Evolutionary conservation across 805 yeast species (phyloP), one percentile per base, ranked within the genome.

Genomic region (Vanderwaltozyma yarrowii): DNA sequence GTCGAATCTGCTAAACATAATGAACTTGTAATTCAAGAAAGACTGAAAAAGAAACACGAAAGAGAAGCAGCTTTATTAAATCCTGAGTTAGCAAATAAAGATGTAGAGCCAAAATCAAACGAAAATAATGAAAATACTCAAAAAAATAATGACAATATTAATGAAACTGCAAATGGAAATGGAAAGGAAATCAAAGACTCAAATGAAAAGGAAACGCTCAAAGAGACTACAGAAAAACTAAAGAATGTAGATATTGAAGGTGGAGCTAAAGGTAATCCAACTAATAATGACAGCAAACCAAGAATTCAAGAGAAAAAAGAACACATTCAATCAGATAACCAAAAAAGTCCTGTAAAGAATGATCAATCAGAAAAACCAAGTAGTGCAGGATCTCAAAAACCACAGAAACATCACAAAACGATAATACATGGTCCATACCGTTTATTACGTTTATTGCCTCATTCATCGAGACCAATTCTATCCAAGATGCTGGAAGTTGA

Each of bases 401-500:
- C 37, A 14, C n/a, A n/a, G n/a, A 33, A 20, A 33, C 64, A 64
- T 43, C 66, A 69, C 45, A 56, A 50, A 39, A 74, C 73, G 47
- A 78, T 76, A 44, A 75, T 81, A 18, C 87, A 81, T 51, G 94
- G 94, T 6, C 89, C 92, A 10, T 83, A 83, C 61, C 67, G 94
- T 54, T 64, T 83, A 46, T 74, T 83, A 79, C 73, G 94, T 61
- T 63, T 83, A 36, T 61, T 83, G 27, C 94, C 94, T 4, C 94
- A 83, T 57, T 87, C 89, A 7, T 66, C 92, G 13, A 71, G 94
- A 58, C 92, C 89, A 11, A 65, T 83, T 10, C 66, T 83, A 23
- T 77, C 81, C 18, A 68, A 62, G 41, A 80, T 83, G 77, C 60
- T 83, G 20, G 68, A 68, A 36, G 65, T 80, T 13, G 84, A 81